Percentiles rank a stretch among this genome's conserved stretches.
phyloP scores from a whole-genome alignment of 2,329 filamentous ascomycete genomes.

The Fusarium transvaalense region DNA sequence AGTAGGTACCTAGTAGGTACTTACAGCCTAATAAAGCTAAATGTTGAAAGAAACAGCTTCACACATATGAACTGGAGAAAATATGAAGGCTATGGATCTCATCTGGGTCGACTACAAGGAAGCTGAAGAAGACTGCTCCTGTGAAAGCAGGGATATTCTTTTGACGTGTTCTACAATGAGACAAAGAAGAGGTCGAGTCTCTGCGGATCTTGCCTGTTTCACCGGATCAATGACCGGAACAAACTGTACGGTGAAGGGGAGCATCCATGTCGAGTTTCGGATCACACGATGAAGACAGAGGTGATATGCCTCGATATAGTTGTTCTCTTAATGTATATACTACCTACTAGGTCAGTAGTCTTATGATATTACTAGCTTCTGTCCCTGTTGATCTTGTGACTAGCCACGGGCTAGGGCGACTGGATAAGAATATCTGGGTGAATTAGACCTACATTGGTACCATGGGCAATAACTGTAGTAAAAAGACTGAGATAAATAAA shows the following conservation, averaged over 20 bases:
- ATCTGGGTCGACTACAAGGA: no score
- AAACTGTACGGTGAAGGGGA: slow-evolving; percentile 10
- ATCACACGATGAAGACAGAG: slow-evolving; percentile 10
- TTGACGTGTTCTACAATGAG: no score
- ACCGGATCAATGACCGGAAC: slow-evolving; percentile 54
- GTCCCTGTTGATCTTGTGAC: slow-evolving; percentile 25
- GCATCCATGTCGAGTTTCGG: slow-evolving; percentile 21
- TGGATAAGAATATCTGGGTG: slow-evolving; percentile 1
- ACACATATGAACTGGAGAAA: no score
- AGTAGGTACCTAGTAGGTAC: no score
- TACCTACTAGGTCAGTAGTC: not conserved
- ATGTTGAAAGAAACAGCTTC: no score
- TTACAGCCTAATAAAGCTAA: no score
- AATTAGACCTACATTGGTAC: not conserved
- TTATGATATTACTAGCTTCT: not conserved
- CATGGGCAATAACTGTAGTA: not conserved
- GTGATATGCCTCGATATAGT: not conserved
- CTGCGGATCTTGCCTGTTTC: no score
- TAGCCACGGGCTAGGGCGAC: slow-evolving; percentile 11
- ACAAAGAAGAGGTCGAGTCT: no score
- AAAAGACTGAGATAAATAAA: not conserved
- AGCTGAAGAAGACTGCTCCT: no score
- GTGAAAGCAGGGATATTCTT: no score
- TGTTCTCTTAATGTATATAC: not conserved
- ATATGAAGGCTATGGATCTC: no score